phyloP scores from a whole-genome alignment of 73 alveolate genomes.

The Tetrahymena elliotti region DNA sequence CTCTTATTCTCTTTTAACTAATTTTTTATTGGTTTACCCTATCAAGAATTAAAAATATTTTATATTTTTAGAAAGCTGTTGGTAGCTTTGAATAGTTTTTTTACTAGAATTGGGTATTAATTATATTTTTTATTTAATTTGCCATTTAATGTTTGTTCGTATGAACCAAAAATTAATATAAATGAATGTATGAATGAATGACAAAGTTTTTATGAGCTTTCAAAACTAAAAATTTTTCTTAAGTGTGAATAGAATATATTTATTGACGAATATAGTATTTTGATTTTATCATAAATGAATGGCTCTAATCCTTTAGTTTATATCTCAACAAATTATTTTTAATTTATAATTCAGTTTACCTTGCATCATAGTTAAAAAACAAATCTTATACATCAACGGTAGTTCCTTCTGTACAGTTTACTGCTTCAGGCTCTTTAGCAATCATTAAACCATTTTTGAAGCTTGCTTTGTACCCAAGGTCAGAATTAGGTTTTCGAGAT shows the following conservation, averaged over 20 bases:
- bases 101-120: not conserved
- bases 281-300: not conserved
- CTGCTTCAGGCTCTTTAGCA: slow-evolving; percentile 16
- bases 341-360: slow-evolving; percentile 2
- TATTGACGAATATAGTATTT: no score
- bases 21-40: no score
- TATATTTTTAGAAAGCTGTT: not conserved
- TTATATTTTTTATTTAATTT: no score
- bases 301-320: not conserved
- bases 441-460: slow-evolving; percentile 65
- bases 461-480: slow-evolving; percentile 68
- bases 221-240: not conserved
- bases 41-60: no score
- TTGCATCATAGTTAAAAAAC: slow-evolving; percentile 52
- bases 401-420: slow-evolving; percentile 64
- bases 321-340: not conserved
- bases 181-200: not conserved
- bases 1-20: no score
- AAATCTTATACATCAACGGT: slow-evolving; percentile 45
- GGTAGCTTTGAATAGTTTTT: no score
- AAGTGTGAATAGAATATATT: no score
- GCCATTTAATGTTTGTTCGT: not conserved
- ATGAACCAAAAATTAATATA: not conserved
- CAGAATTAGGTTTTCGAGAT: slow-evolving; percentile 57
- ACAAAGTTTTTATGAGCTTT: not conserved